These are phyloP conservation scores for Triadica sebifera DNA, from an alignment of 345 rosid genomes.

Conservation along the genomic window DNA sequence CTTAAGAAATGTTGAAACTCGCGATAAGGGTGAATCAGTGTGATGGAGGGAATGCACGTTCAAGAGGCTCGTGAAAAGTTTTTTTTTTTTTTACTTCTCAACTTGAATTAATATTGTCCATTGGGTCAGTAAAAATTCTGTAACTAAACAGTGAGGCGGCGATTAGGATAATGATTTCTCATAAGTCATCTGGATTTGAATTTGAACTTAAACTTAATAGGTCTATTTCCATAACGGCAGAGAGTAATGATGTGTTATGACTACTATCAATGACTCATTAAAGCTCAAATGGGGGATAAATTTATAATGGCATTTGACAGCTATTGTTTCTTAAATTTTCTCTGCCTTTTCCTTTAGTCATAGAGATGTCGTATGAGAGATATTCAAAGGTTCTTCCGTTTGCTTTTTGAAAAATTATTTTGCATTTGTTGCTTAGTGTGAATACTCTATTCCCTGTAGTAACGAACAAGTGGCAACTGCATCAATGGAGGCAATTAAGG, in stretches of 20 bases:
- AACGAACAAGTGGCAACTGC: slow-evolving; percentile 76
- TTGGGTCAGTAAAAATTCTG: not conserved
- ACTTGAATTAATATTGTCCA: not conserved
- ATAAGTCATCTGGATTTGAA: not conserved
- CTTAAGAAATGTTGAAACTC: not conserved
- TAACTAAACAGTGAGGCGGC: not conserved
- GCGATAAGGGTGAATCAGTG: not conserved
- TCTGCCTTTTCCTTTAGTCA: not conserved
- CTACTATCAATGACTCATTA: not conserved
- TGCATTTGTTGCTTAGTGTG: not conserved
- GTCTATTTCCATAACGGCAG: not conserved
- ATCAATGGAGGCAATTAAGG: slow-evolving; percentile 63
- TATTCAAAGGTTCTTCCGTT: not conserved
- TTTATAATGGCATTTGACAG: not conserved
- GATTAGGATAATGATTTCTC: not conserved
- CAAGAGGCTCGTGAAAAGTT: too few species aligned
- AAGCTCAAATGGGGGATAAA: not conserved
- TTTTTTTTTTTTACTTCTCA: not conserved
- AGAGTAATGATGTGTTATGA: not conserved
- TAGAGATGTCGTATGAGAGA: not conserved
- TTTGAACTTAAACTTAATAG: not conserved
- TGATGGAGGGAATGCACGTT: not conserved
- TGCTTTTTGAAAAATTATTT: not conserved
- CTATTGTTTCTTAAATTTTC: not conserved
- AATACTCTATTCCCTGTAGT: slow-evolving; percentile 35